Base-by-base conservation (phyloP, 2,329 filamentous ascomycete genomes). In the Graphilbum fragrans region DNA sequence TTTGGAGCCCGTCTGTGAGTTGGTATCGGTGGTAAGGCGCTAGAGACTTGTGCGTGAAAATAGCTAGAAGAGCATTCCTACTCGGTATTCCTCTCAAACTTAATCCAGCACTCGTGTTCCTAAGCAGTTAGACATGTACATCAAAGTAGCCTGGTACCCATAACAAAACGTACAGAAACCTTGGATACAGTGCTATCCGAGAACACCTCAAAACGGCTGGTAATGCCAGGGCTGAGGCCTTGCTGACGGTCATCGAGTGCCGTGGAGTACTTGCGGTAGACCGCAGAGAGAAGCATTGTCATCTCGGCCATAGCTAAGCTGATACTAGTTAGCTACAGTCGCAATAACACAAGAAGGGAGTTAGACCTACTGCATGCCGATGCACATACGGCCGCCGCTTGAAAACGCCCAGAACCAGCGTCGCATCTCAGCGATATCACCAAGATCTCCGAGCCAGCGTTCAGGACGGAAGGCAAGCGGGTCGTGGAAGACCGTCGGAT, bases 301-400 rank as follows among this genome's bases (percentile, higher is more conserved):
- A 71, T 69, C 48, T 70, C 67, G 12, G 64, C 64, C 59, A 69
- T 67, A 2, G 67, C 67, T 9, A 70, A 53, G 50, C 45, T 47
- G 20, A 21, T 19, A 35, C 14, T 11, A 12, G 14, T 16, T 2
- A 18, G 16, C 37, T 8, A 23, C 12, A 22, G 18, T 2, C 10
- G 3, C 27, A 7, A 19, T 19, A 27, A 41, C 46, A 31, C 8
- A 16, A 10, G 6, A 10, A 31, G 14, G 29, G 29, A 14, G 14
- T 16, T 5, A 31, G 6, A 16, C 29, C 21, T 39, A 46, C 46
- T 47, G 47, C 41, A 50, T 45, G 33, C 80, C 81, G 3, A 86
- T 64, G 49, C 81, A 86, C 58, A 80, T 79, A 20, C 80, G 64
- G 0, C 78, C 75, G 0, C 81, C 81, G 22, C 73, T 80, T 1